A percentile compares a stretch with the other conserved stretches of the same genome.
Evolutionary conservation across 768 basidiomycete species (phyloP).

Genomic region (Psilocybe azurescens): DNA sequence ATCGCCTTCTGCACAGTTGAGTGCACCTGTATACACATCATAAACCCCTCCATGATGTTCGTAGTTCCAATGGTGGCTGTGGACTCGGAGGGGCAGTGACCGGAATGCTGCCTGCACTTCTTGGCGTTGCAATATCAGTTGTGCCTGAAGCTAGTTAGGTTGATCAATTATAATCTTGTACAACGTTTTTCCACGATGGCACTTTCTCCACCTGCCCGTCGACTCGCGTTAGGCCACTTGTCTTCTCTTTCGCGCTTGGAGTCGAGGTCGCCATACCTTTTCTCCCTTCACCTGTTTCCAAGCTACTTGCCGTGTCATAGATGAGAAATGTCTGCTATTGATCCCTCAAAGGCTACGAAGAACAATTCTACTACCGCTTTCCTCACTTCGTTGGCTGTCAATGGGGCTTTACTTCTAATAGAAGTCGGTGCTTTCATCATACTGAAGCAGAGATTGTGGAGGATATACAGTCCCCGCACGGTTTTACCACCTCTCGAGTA

Average conservation of each 20-base stretch:
- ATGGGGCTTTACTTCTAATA: conserved; percentile 47
- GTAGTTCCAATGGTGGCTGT: too few relatives aligned
- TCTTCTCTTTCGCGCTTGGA: neutral
- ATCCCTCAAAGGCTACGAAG: conserved; percentile 29
- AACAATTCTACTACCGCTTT: conserved; percentile 54
- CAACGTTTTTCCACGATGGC: neutral
- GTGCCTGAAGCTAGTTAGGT: neutral
- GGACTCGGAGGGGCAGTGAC: too few relatives aligned
- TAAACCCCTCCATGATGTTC: too few relatives aligned
- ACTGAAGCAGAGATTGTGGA: conserved; percentile 58
- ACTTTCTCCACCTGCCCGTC: neutral
- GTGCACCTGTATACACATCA: too few relatives aligned
- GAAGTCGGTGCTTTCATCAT: conserved; percentile 62
- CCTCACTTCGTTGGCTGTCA: conserved; percentile 63
- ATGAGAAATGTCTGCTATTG: conserved; percentile 31
- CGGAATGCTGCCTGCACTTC: neutral
- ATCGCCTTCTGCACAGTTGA: too few relatives aligned
- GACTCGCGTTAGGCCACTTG: neutral
- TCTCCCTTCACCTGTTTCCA: neutral
- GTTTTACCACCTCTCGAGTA: conserved; percentile 63
- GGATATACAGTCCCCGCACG: conserved; percentile 67
- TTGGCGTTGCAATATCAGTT: neutral
- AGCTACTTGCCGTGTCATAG: neutral
- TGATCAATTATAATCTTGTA: neutral
- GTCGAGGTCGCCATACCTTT: too few relatives aligned